Conservation (phyloP, 2,329 filamentous ascomycete genomes). For the Rutstroemia sp. region DNA sequence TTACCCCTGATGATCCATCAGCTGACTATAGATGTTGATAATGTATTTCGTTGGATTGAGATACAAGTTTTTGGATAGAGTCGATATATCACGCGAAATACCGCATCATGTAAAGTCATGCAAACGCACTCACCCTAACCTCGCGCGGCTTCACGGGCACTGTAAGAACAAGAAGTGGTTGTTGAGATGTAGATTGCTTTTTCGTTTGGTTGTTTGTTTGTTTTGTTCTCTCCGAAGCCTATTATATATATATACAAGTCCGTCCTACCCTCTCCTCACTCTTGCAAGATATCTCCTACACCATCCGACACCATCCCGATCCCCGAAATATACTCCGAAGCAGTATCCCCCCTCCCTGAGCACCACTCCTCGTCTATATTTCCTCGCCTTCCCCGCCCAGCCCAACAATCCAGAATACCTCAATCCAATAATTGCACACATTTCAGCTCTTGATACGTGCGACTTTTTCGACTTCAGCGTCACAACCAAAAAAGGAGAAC, state of each 20-base stretch:
- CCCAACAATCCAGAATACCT: background rate
- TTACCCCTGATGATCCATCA: too few species aligned
- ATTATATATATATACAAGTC: background rate
- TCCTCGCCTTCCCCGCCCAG: background rate
- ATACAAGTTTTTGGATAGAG: too few species aligned
- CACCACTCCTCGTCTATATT: background rate
- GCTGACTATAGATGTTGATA: too few species aligned
- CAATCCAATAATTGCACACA: conserved; percentile 17
- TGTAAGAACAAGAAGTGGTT: too few species aligned
- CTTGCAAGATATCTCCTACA: background rate
- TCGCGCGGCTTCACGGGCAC: too few species aligned
- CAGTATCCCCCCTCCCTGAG: too few species aligned
- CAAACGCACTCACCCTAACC: too few species aligned
- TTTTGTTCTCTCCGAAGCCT: too few species aligned
- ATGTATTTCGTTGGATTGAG: too few species aligned
- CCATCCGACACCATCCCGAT: background rate
- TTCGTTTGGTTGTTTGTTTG: too few species aligned
- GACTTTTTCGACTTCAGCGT: conserved; percentile 12
- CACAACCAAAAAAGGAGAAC: background rate
- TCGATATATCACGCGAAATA: background rate
- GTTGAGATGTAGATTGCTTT: too few species aligned
- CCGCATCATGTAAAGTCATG: too few species aligned
- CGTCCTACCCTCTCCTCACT: background rate
- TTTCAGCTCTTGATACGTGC: conserved; percentile 28
- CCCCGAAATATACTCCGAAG: background rate